phyloP scores from a whole-genome alignment of 176 grass and related monocot species.

The Saccharum officinarum region DNA sequence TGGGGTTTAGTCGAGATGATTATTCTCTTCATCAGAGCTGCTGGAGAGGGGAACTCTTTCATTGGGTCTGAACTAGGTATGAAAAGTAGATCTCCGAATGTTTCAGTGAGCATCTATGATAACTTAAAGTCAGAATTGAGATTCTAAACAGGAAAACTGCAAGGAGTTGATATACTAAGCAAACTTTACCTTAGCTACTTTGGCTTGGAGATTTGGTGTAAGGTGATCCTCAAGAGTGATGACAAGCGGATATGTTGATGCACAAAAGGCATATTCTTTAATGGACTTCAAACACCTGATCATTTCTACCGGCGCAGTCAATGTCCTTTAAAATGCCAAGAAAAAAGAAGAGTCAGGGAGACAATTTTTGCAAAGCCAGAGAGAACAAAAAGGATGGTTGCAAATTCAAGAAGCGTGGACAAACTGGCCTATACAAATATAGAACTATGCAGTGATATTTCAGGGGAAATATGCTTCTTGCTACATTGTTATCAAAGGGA shows the following conservation, averaged over 20 bases:
- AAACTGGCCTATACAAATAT: neutral
- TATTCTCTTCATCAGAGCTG: slow-evolving; percentile 70
- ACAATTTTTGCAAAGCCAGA: slow-evolving; percentile 1
- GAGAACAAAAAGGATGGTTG: neutral
- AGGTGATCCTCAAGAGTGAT: slow-evolving; percentile 99
- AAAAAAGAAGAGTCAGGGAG: slow-evolving; percentile 27
- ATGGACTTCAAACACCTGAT: slow-evolving; percentile 84
- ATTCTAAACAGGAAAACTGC: neutral
- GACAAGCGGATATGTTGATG: slow-evolving; percentile 78
- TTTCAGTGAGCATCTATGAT: slow-evolving; percentile 69
- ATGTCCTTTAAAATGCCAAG: slow-evolving; percentile 58
- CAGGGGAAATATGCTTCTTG: neutral
- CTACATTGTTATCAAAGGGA: neutral
- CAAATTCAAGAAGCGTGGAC: neutral
- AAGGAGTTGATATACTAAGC: neutral
- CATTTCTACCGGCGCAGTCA: slow-evolving; percentile 78
- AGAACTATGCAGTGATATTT: neutral
- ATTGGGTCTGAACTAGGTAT: slow-evolving; percentile 54
- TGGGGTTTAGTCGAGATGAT: slow-evolving; percentile 99
- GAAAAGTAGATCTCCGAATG: slow-evolving; percentile 79
- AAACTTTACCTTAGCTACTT: slow-evolving; percentile 81
- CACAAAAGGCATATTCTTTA: slow-evolving; percentile 74
- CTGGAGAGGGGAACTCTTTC: slow-evolving; percentile 91
- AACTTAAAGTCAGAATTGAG: slow-evolving; percentile 27
- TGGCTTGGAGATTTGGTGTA: slow-evolving; percentile 85